Evolutionary conservation across 257 asterid genomes (phyloP), one percentile per base, ranked within the genome.

Genomic region (Anisodus tanguticus): DNA sequence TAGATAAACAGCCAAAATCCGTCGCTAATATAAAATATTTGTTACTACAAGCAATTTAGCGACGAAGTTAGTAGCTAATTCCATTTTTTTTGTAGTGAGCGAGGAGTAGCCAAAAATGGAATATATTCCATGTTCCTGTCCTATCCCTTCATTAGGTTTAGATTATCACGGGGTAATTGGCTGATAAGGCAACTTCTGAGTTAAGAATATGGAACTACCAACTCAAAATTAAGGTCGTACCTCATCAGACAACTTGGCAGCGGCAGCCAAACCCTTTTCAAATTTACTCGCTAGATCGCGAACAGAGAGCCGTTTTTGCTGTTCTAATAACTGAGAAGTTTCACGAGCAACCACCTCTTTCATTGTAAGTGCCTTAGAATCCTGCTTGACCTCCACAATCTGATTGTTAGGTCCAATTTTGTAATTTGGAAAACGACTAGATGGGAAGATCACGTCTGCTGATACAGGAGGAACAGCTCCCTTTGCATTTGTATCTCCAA

Each of bases 221-320:
- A 59, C 9, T 31, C 79, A 71, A 45, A 49, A 10, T n/a, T 58
- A 31, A 19, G 62, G 86, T 8, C 83, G 71, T 74, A 95, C 98
- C 98, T 92, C 97, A 26, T 95, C 97, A 55, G 98, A 93, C 85
- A 95, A 89, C 91, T 93, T 95, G 58, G 96, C 93, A 55, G 98
- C 98, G 57, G 94, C 96, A 85, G 98, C 97, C 85, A 95, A 86
- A 79, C 97, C 97, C 92, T 91, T 95, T 90, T 95, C 98, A 58
- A 95, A 95, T 88, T 95, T 95, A 87, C 90, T 95, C 17, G 98
- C 95, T 57, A 95, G 94, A 88, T 94, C 98, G 5, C 98, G 97
- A 62, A 95, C 98, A 2, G 98, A 95, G 54, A 95, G 97, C 22
- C 98, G 91, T 67, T 91, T 92, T 86, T 93, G 95, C 94, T 95